Evolutionary conservation across 768 basidiomycete species (phyloP).

Genomic region (Mycena kentingensis): DNA sequence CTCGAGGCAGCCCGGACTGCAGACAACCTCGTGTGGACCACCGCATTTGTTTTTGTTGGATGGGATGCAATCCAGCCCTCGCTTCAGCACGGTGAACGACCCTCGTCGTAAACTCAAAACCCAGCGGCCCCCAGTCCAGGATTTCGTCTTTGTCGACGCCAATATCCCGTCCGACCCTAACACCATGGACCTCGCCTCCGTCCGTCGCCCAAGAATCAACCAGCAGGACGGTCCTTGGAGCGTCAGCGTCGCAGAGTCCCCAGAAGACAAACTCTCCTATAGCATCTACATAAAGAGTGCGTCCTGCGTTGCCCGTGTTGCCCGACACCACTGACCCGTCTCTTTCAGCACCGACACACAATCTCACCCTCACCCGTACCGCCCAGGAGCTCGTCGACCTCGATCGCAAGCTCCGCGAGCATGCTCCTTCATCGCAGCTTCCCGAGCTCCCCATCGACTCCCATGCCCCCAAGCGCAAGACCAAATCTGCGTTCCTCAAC

Average conservation of each 20-base stretch:
- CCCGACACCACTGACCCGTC: conserved; percentile 20
- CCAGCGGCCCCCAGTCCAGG: conserved; percentile 4
- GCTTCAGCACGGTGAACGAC: conserved; percentile 21
- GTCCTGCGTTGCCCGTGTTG: conserved; percentile 34
- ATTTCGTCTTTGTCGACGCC: conserved; percentile 37
- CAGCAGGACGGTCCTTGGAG: conserved; percentile 83
- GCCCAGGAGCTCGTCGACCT: conserved; percentile 77
- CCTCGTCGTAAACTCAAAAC: conserved; percentile 19
- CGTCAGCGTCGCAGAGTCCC: conserved; percentile 85
- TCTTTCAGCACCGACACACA: conserved; percentile 78
- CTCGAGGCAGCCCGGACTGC: conserved; percentile 1
- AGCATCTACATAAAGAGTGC: conserved; percentile 90
- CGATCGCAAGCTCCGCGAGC: conserved; percentile 76
- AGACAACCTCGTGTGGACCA: background rate
- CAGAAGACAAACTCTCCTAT: conserved; percentile 71
- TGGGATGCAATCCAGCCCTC: conserved; percentile 3
- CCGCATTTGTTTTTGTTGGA: conserved; percentile 1
- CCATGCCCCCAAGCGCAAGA: conserved; percentile 63
- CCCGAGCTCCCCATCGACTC: conserved; percentile 66
- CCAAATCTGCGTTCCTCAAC: conserved; percentile 76
- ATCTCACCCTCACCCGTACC: conserved; percentile 82
- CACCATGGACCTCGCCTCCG: conserved; percentile 40
- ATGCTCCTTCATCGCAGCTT: conserved; percentile 55
- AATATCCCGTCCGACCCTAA: conserved; percentile 45
- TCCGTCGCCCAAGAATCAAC: conserved; percentile 63